Percentiles rank a stretch among this genome's conserved stretches.
Evolutionary conservation across 208 protist species (phyloP).

Genomic region (Trichomonas gallinae): DNA sequence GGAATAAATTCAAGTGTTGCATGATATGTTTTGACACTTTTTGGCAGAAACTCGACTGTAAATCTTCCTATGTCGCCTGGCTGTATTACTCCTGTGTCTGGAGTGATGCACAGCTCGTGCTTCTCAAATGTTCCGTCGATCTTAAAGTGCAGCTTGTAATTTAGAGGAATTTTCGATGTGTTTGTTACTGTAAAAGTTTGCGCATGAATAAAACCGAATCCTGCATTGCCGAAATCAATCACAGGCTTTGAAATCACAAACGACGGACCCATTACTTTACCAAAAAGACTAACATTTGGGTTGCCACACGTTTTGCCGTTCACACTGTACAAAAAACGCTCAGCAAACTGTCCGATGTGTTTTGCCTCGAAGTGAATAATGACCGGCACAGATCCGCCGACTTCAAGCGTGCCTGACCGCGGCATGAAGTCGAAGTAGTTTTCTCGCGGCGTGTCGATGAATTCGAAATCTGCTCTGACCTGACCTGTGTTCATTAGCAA

Average conservation of each 20-base stretch:
- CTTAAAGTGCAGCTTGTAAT: background rate
- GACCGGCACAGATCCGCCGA: background rate
- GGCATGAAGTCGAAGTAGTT: background rate
- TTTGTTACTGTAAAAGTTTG: background rate
- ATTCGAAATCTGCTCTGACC: background rate
- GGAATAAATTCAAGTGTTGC: background rate
- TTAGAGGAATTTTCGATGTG: background rate
- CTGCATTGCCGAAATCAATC: background rate
- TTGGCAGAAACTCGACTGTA: background rate
- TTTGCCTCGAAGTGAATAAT: background rate
- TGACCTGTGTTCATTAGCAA: background rate
- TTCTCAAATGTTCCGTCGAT: background rate
- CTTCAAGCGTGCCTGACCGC: background rate
- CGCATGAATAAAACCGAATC: background rate
- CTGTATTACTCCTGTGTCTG: background rate
- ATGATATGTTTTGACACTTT: background rate
- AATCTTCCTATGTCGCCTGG: background rate
- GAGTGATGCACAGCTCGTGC: background rate
- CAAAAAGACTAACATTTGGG: background rate
- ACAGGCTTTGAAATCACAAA: background rate
- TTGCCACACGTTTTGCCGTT: background rate
- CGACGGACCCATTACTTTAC: background rate
- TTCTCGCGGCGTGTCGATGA: background rate
- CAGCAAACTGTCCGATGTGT: background rate
- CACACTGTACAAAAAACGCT: background rate